Evolutionary conservation across 1,284 basidiomycete species (phyloP).

Genomic region (Puccinia hordei): DNA sequence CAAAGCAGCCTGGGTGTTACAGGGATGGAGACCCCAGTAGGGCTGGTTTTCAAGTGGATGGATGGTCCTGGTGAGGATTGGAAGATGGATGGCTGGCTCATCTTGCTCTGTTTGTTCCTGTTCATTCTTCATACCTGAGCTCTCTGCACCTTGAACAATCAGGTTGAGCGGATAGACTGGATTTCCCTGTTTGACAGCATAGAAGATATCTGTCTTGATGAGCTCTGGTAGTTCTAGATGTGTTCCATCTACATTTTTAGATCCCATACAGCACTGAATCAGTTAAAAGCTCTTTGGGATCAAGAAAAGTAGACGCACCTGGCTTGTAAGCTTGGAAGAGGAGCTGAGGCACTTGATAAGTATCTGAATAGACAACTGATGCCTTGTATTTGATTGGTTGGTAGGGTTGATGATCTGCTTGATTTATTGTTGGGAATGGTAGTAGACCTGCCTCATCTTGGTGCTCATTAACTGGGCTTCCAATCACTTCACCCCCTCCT

Average conservation of each 20-base stretch:
- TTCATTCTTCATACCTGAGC: too few species aligned
- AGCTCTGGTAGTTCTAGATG: slow-evolving; percentile 12
- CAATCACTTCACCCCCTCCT: background rate
- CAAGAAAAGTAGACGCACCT: background rate
- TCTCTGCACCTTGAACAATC: background rate
- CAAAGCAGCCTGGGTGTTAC: slow-evolving; percentile 25
- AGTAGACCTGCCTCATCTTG: background rate
- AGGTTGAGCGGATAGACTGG: slow-evolving; percentile 3
- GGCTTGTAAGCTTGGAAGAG: slow-evolving; percentile 35
- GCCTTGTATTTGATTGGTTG: slow-evolving; percentile 3
- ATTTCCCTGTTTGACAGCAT: too few species aligned
- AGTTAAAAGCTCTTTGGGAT: background rate
- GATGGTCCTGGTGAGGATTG: slow-evolving; percentile 23
- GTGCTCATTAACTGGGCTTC: background rate
- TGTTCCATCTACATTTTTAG: slow-evolving; percentile 33
- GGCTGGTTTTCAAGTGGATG: slow-evolving; percentile 29
- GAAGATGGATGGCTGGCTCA: background rate
- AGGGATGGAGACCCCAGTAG: slow-evolving; percentile 38
- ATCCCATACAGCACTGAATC: background rate
- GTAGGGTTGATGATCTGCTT: background rate
- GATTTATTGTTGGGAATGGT: background rate
- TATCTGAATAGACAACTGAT: slow-evolving; percentile 28
- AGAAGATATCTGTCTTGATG: slow-evolving; percentile 19
- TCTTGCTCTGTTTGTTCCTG: background rate
- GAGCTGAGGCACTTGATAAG: slow-evolving; percentile 33